Base-by-base conservation (phyloP, 2,329 filamentous ascomycete genomes). In the Aspergillus unguis region DNA sequence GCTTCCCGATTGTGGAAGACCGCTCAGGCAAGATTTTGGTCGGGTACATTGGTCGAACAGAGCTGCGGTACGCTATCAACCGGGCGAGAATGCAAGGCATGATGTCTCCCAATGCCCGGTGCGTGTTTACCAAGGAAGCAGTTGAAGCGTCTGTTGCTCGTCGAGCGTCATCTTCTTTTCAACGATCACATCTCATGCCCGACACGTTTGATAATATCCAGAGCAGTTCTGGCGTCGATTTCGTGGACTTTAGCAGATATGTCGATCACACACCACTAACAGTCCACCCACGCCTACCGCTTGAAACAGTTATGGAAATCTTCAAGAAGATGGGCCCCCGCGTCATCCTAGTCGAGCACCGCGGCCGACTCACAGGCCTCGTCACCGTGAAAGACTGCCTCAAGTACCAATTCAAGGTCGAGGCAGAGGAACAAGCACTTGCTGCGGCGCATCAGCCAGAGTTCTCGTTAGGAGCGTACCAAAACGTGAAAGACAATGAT, bases 251-350 rank as follows among this genome's bases (percentile, higher is more conserved):
- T 61, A 87, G 85, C 62, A 85, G 88, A 44, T 97, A 92, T 66
- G 86, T 96, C 48, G 92, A 99, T 68, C 81, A 86, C 6, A 95
- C 92, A 0, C 94, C 94, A 0, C 83, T 99, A 2, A 88, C 91
- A 0, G 92, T 92, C 1, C 94, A 99, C 66, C 94, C 94, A 0
- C 85, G 90, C 1, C 83, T 97, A 1, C 88, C 92, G 0, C 83
- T 99, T 0, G 94, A 99, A 73, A 99, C 94, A 0, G 92, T 95
- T 31, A 96, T 99, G 91, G 94, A 99, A 67, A 80, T 99, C 8
- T 99, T 99, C 78, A 92, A 92, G 70, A 99, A 97, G 75, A 95
- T 99, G 69, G 94, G 94, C 0, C 94, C 92, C 0, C 84, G 94
- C 1, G 91, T 96, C 5, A 92, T 99, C 45, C 80, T 99, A 3